These are phyloP conservation scores for Agaricus blazei DNA, from an alignment of 768 basidiomycete genomes.

Conservation along the genomic window DNA sequence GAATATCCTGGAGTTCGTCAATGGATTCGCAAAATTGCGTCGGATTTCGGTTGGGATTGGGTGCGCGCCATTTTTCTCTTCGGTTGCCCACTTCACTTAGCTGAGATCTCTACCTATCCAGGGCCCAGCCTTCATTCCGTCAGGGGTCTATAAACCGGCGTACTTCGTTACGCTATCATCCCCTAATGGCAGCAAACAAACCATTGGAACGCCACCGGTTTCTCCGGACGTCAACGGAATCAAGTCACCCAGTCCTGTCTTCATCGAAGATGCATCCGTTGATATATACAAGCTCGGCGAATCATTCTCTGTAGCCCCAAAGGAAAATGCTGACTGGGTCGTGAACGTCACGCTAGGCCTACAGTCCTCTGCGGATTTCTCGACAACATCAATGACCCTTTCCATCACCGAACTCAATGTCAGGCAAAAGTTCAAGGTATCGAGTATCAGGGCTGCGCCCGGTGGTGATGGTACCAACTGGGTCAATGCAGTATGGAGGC, in stretches of 20 bases:
- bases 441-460: constrained; percentile 21
- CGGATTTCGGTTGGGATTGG: constrained; percentile 64
- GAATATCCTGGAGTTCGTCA: constrained; percentile 45
- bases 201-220: constrained; percentile 18
- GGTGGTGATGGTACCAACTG: constrained; percentile 26
- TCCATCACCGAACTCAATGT: constrained; percentile 40
- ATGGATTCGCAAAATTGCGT: constrained; percentile 45
- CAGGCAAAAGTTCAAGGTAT: constrained; percentile 26
- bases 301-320: constrained; percentile 35
- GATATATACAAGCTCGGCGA: constrained; percentile 53
- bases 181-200: constrained; percentile 13
- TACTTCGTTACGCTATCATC: constrained; percentile 40
- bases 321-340: constrained; percentile 48
- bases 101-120: constrained; percentile 13
- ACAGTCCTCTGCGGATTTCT: constrained; percentile 33
- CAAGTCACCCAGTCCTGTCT: constrained; percentile 22
- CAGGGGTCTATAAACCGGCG: constrained; percentile 51
- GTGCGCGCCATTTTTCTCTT: constrained; percentile 19
- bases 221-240: constrained; percentile 14
- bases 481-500: constrained; percentile 37
- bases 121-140: constrained; percentile 55
- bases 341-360: constrained; percentile 49
- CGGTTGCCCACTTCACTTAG: neutral
- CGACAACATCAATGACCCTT: constrained; percentile 33
- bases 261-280: constrained; percentile 47